These are phyloP conservation scores for Arthrocladium fulminans DNA, from an alignment of 2,329 filamentous ascomycete genomes.

Conservation along the genomic window DNA sequence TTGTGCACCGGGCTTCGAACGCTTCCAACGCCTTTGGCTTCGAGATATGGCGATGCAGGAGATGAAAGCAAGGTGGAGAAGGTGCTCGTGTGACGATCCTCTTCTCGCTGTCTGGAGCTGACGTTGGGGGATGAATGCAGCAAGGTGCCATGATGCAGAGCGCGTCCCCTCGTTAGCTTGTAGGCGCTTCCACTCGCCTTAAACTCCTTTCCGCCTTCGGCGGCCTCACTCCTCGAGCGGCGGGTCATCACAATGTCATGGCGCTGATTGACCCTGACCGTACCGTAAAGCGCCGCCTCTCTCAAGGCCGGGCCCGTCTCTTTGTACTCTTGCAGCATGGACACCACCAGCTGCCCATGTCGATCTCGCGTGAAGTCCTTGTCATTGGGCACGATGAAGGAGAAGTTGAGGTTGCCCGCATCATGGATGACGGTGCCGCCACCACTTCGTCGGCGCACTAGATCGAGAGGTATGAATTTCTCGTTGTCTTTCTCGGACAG, in stretches of 20 bases:
- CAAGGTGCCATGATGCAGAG: conserved; percentile 89
- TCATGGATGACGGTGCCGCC: conserved; percentile 95
- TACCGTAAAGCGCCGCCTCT: conserved; percentile 21
- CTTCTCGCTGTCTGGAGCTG: conserved; percentile 27
- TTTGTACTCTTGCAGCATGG: conserved; percentile 51
- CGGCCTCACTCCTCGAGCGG: not conserved
- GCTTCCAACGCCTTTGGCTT: conserved; percentile 79
- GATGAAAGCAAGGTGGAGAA: conserved; percentile 66
- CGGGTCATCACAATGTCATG: conserved; percentile 75
- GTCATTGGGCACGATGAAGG: conserved; percentile 69
- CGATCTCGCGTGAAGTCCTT: conserved; percentile 69
- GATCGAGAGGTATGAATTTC: conserved; percentile 35
- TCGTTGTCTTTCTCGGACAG: conserved; percentile 29
- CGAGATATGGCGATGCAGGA: conserved; percentile 67
- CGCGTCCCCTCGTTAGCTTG: conserved; percentile 72
- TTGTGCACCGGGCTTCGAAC: conserved; percentile 79
- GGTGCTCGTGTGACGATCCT: not conserved
- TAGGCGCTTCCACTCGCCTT: conserved; percentile 95
- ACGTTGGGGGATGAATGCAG: conserved; percentile 71
- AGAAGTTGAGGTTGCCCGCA: conserved; percentile 86
- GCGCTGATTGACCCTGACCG: conserved; percentile 70
- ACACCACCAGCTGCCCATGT: conserved; percentile 86
- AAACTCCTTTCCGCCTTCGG: conserved; percentile 37
- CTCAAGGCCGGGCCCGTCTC: conserved; percentile 40
- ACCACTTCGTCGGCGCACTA: conserved; percentile 77